A percentile compares a stretch with the other conserved stretches of the same genome.
phyloP scores from a whole-genome alignment of 2,329 filamentous ascomycete species.

The Dactylella cylindrospora region DNA sequence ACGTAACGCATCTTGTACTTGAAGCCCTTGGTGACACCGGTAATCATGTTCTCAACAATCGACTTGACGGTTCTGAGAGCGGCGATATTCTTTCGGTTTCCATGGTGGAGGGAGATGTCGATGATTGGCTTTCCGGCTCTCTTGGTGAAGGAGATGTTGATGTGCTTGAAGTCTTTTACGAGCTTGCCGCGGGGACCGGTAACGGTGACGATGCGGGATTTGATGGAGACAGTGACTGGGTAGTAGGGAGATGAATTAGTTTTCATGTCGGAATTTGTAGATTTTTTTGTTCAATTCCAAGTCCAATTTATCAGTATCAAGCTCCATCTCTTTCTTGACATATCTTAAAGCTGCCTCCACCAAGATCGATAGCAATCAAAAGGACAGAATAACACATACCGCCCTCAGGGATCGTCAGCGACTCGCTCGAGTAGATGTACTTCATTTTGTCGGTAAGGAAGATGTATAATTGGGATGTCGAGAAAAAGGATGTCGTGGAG shows the following conservation, averaged over 20 bases:
- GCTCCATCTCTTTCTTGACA: not conserved
- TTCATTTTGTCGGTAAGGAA: slow-evolving; percentile 69
- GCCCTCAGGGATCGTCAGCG: slow-evolving; percentile 91
- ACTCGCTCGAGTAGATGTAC: slow-evolving; percentile 99
- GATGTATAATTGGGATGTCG: slow-evolving; percentile 18
- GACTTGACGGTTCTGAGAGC: slow-evolving; percentile 97
- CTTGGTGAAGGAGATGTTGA: slow-evolving; percentile 92
- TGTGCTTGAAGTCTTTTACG: slow-evolving; percentile 91
- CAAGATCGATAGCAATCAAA: slow-evolving; percentile 45
- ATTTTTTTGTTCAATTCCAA: slow-evolving; percentile 4
- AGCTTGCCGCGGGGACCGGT: slow-evolving; percentile 98
- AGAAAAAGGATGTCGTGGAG: slow-evolving; percentile 16
- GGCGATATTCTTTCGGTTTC: slow-evolving; percentile 94
- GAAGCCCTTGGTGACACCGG: slow-evolving; percentile 98
- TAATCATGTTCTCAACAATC: slow-evolving; percentile 97
- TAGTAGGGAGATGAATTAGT: slow-evolving; percentile 45
- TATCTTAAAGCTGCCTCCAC: slow-evolving; percentile 19
- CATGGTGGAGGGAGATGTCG: slow-evolving; percentile 98
- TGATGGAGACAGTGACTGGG: slow-evolving; percentile 95
- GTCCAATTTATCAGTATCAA: not conserved
- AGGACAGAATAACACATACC: slow-evolving; percentile 66
- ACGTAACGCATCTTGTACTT: slow-evolving; percentile 99
- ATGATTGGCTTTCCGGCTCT: slow-evolving; percentile 72
- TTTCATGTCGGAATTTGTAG: slow-evolving; percentile 8
- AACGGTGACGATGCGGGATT: slow-evolving; percentile 93